Conservation (phyloP, 345 rosid species). For the Moricandia arvensis region DNA sequence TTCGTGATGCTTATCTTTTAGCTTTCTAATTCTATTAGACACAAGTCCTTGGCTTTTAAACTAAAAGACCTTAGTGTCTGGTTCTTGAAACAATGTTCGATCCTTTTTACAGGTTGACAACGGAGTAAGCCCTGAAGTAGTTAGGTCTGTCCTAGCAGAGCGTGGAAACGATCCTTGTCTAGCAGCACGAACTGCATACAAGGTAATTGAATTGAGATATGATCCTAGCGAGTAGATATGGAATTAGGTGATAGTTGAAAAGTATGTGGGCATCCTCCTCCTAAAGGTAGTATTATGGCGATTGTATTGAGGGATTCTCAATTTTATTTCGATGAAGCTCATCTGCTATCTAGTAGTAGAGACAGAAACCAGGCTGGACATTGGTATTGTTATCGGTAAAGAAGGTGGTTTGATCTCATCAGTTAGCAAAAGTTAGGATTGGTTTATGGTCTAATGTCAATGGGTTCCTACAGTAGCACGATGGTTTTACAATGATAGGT, state of each 20-base stretch:
- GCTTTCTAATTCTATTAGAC: neutral
- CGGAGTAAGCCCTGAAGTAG: slow-evolving; percentile 79
- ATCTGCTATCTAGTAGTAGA: neutral
- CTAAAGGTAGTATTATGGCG: slow-evolving; percentile 10
- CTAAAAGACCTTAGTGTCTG: neutral
- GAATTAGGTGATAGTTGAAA: slow-evolving; percentile 1
- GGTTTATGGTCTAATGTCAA: neutral
- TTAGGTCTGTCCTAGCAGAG: slow-evolving; percentile 83
- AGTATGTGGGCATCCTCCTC: slow-evolving; percentile 3
- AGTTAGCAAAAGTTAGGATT: neutral
- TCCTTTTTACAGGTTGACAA: slow-evolving; percentile 64
- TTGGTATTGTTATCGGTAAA: neutral
- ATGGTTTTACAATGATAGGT: neutral
- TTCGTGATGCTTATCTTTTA: slow-evolving; percentile 10
- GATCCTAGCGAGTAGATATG: slow-evolving; percentile 5
- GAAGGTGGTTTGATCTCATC: neutral
- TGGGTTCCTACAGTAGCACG: neutral
- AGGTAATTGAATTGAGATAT: slow-evolving; percentile 47
- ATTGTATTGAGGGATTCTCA: neutral
- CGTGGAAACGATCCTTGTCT: slow-evolving; percentile 78
- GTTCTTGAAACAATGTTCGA: slow-evolving; percentile 11
- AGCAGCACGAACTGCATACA: slow-evolving; percentile 72
- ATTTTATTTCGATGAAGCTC: neutral
- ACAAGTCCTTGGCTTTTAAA: neutral
- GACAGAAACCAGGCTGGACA: neutral